Base-by-base conservation (phyloP, 2,329 filamentous ascomycete species). In the Talaromyces funiculosus region DNA sequence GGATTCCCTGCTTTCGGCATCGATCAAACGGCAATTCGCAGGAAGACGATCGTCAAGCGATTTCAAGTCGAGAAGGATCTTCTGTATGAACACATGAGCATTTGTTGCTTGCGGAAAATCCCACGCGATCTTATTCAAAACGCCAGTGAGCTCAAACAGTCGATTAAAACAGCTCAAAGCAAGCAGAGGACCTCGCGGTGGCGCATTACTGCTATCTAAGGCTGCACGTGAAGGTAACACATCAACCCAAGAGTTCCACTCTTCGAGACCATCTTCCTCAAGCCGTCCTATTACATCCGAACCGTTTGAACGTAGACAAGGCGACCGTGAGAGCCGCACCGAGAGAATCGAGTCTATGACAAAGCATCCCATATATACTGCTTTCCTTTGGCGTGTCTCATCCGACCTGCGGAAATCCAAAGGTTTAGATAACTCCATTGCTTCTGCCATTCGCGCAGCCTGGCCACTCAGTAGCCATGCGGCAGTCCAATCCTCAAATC, bases 171-270 rank as follows among this genome's bases (percentile, higher is more conserved):
- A 81, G 66, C 82, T 84, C 22, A 82, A 68, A 4, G 77, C 74
- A 47, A 80, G 74, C 12, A 80, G 72, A 3, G 75, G 76, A 10
- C 75, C 72, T 18, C 72, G 71, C 37, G 70, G 70, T 59, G 74
- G 73, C 6, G 69, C 66, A 26, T 67, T 64, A 3, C 67, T 67
- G 22, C 35, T 69, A 67, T 53, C 64, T 60, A 24, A 67, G 65
- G 60, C 69, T 63, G 63, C 75, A 63, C 22, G 72, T 68, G 42
- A 75, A 73, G 64, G 74, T 72, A 75, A 60, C 12, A 75, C 71
- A 26, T 85, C 82, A 18, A 80, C 78, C 88, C 88, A 91, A 1
- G 86, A 84, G 64, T 88, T 85, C 88, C 88, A 90, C 73, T 90
- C 87, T 67, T 90, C 88, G 20, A 87, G 74, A 1, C 86, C 86